Conservation (phyloP, 352 stramenopile species). For the Globisporangium viniferum region DNA sequence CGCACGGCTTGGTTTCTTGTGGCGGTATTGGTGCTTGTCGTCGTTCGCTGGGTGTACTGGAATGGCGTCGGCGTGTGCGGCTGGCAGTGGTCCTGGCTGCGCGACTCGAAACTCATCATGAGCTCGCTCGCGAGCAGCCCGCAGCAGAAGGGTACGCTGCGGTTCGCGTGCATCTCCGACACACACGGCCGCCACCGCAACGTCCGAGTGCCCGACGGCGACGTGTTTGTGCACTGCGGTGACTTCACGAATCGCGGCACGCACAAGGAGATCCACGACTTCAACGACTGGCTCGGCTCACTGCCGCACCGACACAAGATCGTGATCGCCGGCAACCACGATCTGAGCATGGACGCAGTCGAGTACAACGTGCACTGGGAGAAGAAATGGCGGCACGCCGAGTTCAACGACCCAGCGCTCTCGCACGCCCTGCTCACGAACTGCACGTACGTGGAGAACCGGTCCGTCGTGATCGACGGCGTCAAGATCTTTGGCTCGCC, state of each 20-base stretch:
- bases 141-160: constrained; percentile 51
- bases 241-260: constrained; percentile 87
- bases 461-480: constrained; percentile 59
- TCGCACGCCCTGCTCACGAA: constrained; percentile 60
- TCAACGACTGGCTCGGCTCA: constrained; percentile 73
- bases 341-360: constrained; percentile 67
- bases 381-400: constrained; percentile 43
- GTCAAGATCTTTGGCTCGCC: constrained; percentile 79
- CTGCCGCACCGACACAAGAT: constrained; percentile 78
- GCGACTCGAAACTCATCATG: constrained; percentile 27
- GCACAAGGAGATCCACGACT: constrained; percentile 65
- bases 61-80: constrained; percentile 62
- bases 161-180: constrained; percentile 81
- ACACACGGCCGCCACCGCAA: constrained; percentile 72
- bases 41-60: constrained; percentile 54
- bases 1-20: constrained; percentile 16
- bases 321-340: constrained; percentile 82
- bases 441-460: constrained; percentile 76
- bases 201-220: constrained; percentile 64
- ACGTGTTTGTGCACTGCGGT: constrained; percentile 88
- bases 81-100: constrained; percentile 43
- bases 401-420: constrained; percentile 60
- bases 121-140: constrained; percentile 31
- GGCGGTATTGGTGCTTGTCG: constrained; percentile 19
- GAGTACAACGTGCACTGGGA: constrained; percentile 72